Base-by-base conservation (phyloP, 2,329 filamentous ascomycete genomes). In the Dactylellina leptospora region DNA sequence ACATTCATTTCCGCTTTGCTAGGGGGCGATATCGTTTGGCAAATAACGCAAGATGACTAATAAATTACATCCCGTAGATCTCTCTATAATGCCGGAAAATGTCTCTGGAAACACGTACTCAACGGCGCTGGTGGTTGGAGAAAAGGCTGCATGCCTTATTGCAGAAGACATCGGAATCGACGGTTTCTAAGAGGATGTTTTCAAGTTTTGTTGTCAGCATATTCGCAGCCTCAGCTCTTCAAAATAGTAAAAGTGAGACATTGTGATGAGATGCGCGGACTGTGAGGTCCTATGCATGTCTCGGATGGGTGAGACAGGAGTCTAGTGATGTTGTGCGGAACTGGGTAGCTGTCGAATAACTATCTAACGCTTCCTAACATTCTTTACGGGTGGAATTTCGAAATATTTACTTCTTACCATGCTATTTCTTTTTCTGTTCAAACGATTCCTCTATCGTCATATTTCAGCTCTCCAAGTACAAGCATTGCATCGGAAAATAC, bases 71-170 rank as follows among this genome's bases (percentile, higher is more conserved):
- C 9, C 18, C 45, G 73, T 75, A 18, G 80, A 80, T 0, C 53
- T 76, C 22, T 76, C 75, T 9, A 55, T 74, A 9, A 70, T 64
- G 18, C 48, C 60, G 47, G 69, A 16, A 18, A 63, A 63, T 13
- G 80, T 83, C 11, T 77, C 73, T 59, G 76, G 80, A 0, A 84
- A 84, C 63, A 83, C 82, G 0, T 79, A 79, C 44, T 82, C 81
- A 28, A 82, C 82, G 0, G 83, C 84, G 0, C 76, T 85, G 13
- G 66, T 81, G 3, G 77, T 84, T 58, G 82, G 82, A 0, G 82
- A 85, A 78, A 80, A 79, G 72, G 78, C 78, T 2, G 78, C 79
- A 1, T 66, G 75, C 27, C 77, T 80, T 30, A 74, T 78, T 36
- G 78, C 78, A n/a, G 75, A 77, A 44, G 76, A 78, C 18, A 70